Base-by-base conservation (phyloP, 805 yeast species). In the Saturnispora zaruensis region DNA sequence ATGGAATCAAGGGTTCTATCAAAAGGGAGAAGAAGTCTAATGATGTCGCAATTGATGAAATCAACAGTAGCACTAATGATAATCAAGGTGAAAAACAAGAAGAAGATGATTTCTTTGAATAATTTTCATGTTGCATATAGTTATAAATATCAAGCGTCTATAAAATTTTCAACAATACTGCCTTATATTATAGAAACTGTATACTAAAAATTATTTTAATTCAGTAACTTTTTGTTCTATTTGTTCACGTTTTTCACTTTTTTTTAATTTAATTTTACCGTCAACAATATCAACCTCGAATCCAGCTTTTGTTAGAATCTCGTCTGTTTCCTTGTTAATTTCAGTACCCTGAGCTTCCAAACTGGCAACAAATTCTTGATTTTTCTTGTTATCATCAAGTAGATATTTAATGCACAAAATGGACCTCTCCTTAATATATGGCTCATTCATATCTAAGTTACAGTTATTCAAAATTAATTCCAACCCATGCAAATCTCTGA, bases 361-460 rank as follows among this genome's bases (percentile, higher is more conserved):
- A 34, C 74, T 66, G 0, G 86, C 81, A 0, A 91, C 89, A 62
- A 89, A 79, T 1, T 75, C 71, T 65, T 91, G 97, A 63, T 91
- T 93, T 44, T 69, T 72, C 4, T 56, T 59, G 58, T 93, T 93
- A 8, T 76, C 72, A 23, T 77, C 76, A 14, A 91, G 66, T 30
- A 89, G 65, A 53, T 81, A 82, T 58, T 82, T 78, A 26, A 93
- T 62, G 59, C 96, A 87, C 6, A 91, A 67, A 32, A 93, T 85
- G 1, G 95, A 76, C 52, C 91, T 70, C 60, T 91, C 99, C 55
- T 87, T 84, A 50, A 86, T 82, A 57, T 75, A 91, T 0, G 97
- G 98, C 63, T 93, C 95, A 61, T 86, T 80, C 42, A 81, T 82
- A 63, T 91, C 98, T 46, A 93, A 81, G 37, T 84, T 78, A 67